Conservation (phyloP, 495 filamentous ascomycete species). For the Hamigera avellanea region DNA sequence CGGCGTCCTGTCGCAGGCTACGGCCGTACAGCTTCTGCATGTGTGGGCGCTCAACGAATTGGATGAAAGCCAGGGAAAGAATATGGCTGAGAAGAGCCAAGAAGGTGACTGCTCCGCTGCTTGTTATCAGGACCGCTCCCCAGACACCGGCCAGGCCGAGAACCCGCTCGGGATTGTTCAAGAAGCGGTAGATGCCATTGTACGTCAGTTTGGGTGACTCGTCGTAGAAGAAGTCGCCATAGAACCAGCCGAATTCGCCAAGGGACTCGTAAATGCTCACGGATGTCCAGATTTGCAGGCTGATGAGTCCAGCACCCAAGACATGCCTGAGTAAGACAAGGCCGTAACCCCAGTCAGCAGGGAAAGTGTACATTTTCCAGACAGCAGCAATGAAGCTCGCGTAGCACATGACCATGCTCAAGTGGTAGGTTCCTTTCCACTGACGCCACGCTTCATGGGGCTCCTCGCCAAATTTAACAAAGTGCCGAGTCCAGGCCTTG, state of each 20-base stretch:
- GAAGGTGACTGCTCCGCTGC: conserved; percentile 70
- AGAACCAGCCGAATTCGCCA: conserved; percentile 99
- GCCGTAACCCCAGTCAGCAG: conserved; percentile 74
- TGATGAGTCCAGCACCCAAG: conserved; percentile 65
- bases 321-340: conserved; percentile 78
- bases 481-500: conserved; percentile 93
- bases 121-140: conserved; percentile 88
- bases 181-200: conserved; percentile 91
- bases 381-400: conserved; percentile 79
- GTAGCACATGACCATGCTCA: conserved; percentile 83
- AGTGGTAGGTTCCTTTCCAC: conserved; percentile 93
- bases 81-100: conserved; percentile 79
- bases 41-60: conserved; percentile 89
- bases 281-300: conserved; percentile 86
- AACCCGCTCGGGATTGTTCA: conserved; percentile 94
- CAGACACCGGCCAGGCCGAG: conserved; percentile 92
- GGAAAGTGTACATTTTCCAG: conserved; percentile 91
- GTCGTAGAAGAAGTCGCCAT: conserved; percentile 92
- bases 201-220: conserved; percentile 80
- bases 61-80: conserved; percentile 75
- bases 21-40: conserved; percentile 97
- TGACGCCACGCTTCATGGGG: conserved; percentile 89
- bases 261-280: conserved; percentile 92
- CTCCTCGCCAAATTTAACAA: conserved; percentile 89
- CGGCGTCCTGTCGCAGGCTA: conserved; percentile 73